Percentiles rank a stretch among this genome's conserved stretches.
These are phyloP conservation scores for Podaxis sp. DNA, from an alignment of 768 basidiomycete species.

Conservation along the genomic window DNA sequence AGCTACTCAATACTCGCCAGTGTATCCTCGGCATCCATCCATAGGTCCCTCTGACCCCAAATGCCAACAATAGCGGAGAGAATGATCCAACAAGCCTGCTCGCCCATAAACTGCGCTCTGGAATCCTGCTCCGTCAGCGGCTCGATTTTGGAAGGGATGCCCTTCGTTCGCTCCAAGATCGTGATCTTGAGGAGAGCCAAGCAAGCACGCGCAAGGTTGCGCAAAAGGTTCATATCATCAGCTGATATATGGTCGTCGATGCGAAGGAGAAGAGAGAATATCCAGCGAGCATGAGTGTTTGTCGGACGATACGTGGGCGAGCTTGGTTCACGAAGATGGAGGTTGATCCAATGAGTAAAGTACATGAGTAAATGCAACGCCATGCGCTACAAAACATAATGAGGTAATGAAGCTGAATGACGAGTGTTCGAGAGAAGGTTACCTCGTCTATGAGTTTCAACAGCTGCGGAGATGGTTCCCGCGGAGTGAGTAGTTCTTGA, in stretches of 20 bases:
- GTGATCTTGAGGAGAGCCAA: constrained; percentile 40
- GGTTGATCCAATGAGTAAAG: constrained; percentile 77
- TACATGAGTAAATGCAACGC: constrained; percentile 81
- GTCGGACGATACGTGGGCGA: constrained; percentile 38
- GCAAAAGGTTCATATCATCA: constrained; percentile 76
- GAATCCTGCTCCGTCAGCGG: constrained; percentile 1
- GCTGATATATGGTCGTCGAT: constrained; percentile 68
- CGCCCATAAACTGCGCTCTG: constrained; percentile 24
- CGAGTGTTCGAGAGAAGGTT: constrained; percentile 21
- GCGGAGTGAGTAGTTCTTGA: constrained; percentile 28
- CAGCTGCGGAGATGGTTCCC: constrained; percentile 58
- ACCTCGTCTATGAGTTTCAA: constrained; percentile 69
- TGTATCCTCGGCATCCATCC: constrained; percentile 69
- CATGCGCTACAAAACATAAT: constrained; percentile 44
- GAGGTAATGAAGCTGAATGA: constrained; percentile 16
- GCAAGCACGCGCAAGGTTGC: constrained; percentile 73
- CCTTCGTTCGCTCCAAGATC: constrained; percentile 27
- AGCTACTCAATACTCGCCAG: constrained; percentile 23
- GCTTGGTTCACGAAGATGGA: constrained; percentile 48
- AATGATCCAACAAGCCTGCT: constrained; percentile 73
- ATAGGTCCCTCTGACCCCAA: constrained; percentile 82
- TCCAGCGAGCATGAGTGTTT: constrained; percentile 70
- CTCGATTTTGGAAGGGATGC: constrained; percentile 17
- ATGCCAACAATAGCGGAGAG: constrained; percentile 59
- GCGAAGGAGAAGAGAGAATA: constrained; percentile 69